phyloP scores from a whole-genome alignment of 129 eudicot genomes.

The Tagetes patula region DNA sequence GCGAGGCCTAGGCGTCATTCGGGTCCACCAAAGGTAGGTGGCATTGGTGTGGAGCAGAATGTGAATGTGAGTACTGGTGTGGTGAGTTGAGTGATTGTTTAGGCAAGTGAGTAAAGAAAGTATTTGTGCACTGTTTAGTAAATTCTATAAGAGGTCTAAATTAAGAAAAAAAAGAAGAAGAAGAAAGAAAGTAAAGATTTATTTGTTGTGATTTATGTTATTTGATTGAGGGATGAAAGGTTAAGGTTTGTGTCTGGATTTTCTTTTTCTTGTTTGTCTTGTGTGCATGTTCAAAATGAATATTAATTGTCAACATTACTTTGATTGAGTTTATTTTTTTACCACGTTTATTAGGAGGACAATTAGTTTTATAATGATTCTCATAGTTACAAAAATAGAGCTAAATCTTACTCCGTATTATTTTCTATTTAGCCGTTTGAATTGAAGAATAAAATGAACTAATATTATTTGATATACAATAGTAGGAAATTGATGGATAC shows the following conservation, averaged over 20 bases:
- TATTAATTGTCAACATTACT: conserved; percentile 27
- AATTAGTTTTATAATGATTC: background rate
- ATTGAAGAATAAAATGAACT: no score
- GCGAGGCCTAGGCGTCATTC: conserved; percentile 50
- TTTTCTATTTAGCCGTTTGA: no score
- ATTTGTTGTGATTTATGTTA: conserved; percentile 38
- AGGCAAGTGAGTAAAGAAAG: conserved; percentile 28
- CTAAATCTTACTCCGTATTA: no score
- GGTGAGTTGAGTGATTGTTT: conserved; percentile 33
- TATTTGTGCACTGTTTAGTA: conserved; percentile 32
- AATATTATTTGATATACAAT: no score
- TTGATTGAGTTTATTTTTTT: conserved; percentile 12
- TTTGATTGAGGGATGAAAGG: conserved; percentile 37
- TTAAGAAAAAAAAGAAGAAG: background rate
- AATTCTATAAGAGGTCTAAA: conserved; percentile 24
- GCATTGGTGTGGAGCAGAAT: conserved; percentile 34
- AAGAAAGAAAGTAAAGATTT: background rate
- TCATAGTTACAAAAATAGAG: no score
- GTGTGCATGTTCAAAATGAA: conserved; percentile 37
- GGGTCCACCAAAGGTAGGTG: conserved; percentile 43
- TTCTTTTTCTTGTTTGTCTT: conserved; percentile 27
- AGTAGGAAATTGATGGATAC: no score
- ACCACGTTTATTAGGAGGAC: conserved; percentile 2
- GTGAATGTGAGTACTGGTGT: conserved; percentile 22
- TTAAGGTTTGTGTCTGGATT: conserved; percentile 33